Conservation (phyloP, 805 yeast genomes). For the Kodamaea kaohsiungensis region DNA sequence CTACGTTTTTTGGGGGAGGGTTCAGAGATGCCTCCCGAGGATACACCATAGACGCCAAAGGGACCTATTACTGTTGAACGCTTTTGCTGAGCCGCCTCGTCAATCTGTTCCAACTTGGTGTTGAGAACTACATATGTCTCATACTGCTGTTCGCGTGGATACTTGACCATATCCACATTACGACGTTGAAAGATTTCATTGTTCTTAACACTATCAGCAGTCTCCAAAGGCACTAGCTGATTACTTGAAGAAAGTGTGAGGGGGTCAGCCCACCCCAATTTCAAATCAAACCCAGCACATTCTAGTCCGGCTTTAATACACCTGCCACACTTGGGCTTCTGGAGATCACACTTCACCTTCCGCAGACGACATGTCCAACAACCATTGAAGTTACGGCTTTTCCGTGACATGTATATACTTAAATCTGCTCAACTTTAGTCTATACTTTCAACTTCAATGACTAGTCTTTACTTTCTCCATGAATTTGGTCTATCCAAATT, state of each 20-base stretch:
- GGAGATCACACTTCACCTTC: conserved; percentile 54
- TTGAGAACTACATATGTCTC: conserved; percentile 42
- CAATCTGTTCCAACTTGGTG: conserved; percentile 34
- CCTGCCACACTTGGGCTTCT: conserved; percentile 46
- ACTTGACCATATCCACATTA: conserved; percentile 44
- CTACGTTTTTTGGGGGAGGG: neutral
- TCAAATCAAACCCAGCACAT: conserved; percentile 53
- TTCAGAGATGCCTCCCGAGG: neutral
- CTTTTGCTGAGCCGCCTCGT: conserved; percentile 9
- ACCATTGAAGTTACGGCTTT: conserved; percentile 46
- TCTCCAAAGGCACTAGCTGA: conserved; percentile 18
- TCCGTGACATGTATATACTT: conserved; percentile 18
- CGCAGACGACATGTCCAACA: conserved; percentile 58
- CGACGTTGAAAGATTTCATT: conserved; percentile 44
- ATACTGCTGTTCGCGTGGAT: conserved; percentile 36
- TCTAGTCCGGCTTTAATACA: conserved; percentile 45
- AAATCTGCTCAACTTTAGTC: too few relatives aligned
- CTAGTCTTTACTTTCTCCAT: neutral
- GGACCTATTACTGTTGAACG: conserved; percentile 1
- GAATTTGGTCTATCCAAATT: too few relatives aligned
- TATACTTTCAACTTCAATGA: too few relatives aligned
- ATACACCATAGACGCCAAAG: conserved; percentile 3
- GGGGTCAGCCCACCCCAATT: conserved; percentile 48
- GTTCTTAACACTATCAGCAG: conserved; percentile 18
- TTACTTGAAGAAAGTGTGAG: conserved; percentile 27